Conservation (phyloP, 768 basidiomycete genomes). For the Saitozyma sp. region DNA sequence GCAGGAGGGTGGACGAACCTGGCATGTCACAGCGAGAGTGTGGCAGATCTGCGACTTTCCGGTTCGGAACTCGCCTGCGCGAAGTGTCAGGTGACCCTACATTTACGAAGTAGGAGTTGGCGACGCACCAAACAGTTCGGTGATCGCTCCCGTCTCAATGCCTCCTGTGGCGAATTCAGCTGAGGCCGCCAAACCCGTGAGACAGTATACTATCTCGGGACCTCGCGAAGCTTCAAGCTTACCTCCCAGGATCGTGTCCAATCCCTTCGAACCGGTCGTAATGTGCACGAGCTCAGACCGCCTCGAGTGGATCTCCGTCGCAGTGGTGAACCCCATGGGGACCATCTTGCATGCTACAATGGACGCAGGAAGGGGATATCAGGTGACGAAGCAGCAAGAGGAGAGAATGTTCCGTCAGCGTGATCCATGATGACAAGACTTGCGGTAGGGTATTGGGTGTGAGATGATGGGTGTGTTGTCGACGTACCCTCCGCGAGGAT, state of each 20-base stretch:
- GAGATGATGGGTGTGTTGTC: neutral
- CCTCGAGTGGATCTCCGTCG: constrained; percentile 93
- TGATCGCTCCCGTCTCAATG: constrained; percentile 97
- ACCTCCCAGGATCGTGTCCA: constrained; percentile 89
- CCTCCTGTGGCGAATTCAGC: constrained; percentile 57
- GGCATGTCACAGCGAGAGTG: constrained; percentile 95
- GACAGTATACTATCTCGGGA: neutral
- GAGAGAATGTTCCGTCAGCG: neutral
- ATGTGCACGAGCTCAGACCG: constrained; percentile 94
- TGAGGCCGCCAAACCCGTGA: neutral
- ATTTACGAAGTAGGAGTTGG: neutral
- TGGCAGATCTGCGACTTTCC: constrained; percentile 98
- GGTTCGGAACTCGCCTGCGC: constrained; percentile 81
- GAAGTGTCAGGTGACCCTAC: neutral
- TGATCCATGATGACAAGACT: neutral
- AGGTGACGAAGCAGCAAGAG: too few species aligned
- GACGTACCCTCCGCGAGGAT: constrained; percentile 81
- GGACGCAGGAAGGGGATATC: neutral
- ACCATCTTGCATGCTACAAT: constrained; percentile 84
- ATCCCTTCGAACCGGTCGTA: constrained; percentile 91
- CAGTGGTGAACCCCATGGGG: constrained; percentile 95
- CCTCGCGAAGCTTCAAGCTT: neutral
- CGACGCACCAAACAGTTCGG: constrained; percentile 75
- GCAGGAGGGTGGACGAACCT: constrained; percentile 53
- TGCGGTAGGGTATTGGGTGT: neutral